These are phyloP conservation scores for Coleophoma cylindrospora DNA, from an alignment of 2,329 filamentous ascomycete genomes.

Conservation along the genomic window DNA sequence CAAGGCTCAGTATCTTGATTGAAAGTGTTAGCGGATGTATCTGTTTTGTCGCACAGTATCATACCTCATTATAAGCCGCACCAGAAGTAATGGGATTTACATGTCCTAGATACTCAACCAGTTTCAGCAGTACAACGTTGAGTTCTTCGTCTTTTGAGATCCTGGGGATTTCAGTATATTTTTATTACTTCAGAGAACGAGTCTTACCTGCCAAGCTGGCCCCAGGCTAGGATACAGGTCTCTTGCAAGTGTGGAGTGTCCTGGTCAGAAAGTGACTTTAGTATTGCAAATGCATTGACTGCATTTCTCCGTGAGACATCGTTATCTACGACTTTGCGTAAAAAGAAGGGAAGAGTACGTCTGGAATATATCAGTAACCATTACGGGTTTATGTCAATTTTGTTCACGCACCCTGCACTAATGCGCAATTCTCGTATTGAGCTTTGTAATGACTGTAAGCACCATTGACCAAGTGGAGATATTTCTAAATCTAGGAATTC, in stretches of 20 bases:
- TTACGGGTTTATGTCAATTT: not conserved
- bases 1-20: slow-evolving; percentile 61
- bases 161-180: slow-evolving; percentile 29
- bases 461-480: slow-evolving; percentile 72
- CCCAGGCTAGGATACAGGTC: slow-evolving; percentile 80
- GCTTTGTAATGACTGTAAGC: slow-evolving; percentile 74
- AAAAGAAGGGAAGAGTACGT: slow-evolving; percentile 61
- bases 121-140: slow-evolving; percentile 76
- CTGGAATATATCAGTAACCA: slow-evolving; percentile 31
- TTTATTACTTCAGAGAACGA: slow-evolving; percentile 1
- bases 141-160: slow-evolving; percentile 76
- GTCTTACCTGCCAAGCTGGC: slow-evolving; percentile 66
- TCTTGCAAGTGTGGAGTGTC: slow-evolving; percentile 67
- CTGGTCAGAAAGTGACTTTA: slow-evolving; percentile 69
- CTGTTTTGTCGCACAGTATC: slow-evolving; percentile 27
- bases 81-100: slow-evolving; percentile 73
- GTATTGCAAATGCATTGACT: slow-evolving; percentile 61
- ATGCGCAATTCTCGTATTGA: slow-evolving; percentile 81
- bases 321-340: slow-evolving; percentile 43
- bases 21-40: slow-evolving; percentile 1
- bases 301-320: slow-evolving; percentile 53
- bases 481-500: slow-evolving; percentile 61
- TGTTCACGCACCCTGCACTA: slow-evolving; percentile 57
- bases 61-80: slow-evolving; percentile 75
- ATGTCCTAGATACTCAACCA: slow-evolving; percentile 85